phyloP scores from a whole-genome alignment of 2,329 filamentous ascomycete species.

The Colletotrichum ledebouriae region DNA sequence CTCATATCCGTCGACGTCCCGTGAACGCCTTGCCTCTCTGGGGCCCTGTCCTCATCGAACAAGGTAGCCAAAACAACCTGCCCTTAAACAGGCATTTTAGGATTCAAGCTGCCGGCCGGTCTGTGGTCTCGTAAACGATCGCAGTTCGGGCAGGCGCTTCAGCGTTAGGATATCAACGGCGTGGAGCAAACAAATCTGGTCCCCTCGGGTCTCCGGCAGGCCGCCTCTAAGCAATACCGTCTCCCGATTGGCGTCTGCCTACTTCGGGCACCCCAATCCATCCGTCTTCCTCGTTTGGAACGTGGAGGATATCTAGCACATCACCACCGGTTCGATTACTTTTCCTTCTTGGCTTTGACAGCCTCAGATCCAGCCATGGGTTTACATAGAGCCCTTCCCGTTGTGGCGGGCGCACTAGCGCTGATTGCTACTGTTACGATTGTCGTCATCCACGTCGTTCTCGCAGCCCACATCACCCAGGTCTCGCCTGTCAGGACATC shows the following conservation, averaged over 20 bases:
- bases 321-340: slow-evolving; percentile 1
- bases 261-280: background rate
- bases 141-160: slow-evolving; percentile 5
- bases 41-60: slow-evolving; percentile 23
- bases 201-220: slow-evolving; percentile 41
- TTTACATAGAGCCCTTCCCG: slow-evolving; percentile 51
- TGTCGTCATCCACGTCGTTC: slow-evolving; percentile 56
- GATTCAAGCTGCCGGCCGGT: slow-evolving; percentile 2
- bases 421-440: slow-evolving; percentile 55
- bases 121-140: slow-evolving; percentile 14
- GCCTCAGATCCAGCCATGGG: slow-evolving; percentile 49
- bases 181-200: slow-evolving; percentile 26
- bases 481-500: slow-evolving; percentile 51
- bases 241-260: slow-evolving; percentile 3
- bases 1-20: slow-evolving; percentile 25
- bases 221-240: background rate
- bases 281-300: slow-evolving; percentile 12
- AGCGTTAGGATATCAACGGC: slow-evolving; percentile 12
- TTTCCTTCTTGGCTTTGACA: slow-evolving; percentile 32
- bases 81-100: background rate
- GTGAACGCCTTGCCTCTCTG: slow-evolving; percentile 17
- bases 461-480: slow-evolving; percentile 52
- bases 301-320: background rate
- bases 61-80: slow-evolving; percentile 17
- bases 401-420: slow-evolving; percentile 53